These are phyloP conservation scores for Infundibulicybe gibba DNA, from an alignment of 768 basidiomycete genomes.

Conservation along the genomic window DNA sequence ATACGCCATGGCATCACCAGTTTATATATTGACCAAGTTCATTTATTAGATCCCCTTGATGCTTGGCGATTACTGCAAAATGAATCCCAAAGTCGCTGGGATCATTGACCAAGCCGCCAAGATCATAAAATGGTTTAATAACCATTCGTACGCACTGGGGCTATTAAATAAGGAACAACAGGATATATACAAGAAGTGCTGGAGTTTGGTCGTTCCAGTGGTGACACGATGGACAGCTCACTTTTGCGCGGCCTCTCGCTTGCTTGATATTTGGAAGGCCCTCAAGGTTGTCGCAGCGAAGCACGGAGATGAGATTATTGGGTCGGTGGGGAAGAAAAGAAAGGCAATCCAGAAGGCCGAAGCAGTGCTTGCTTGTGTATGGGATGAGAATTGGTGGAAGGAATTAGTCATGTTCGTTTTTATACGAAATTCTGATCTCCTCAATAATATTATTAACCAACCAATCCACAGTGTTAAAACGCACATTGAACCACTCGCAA, in stretches of 20 bases:
- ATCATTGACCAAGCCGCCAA: no score
- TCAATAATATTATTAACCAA: background rate
- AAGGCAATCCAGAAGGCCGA: constrained; percentile 14
- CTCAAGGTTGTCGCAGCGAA: constrained; percentile 8
- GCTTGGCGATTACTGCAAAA: no score
- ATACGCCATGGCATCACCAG: no score
- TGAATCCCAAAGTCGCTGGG: no score
- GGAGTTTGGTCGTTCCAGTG: constrained; percentile 23
- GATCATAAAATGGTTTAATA: constrained; percentile 28
- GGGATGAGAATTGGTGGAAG: constrained; percentile 17
- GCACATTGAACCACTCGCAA: constrained; percentile 30
- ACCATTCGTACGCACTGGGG: constrained; percentile 22
- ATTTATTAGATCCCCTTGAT: no score
- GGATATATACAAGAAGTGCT: constrained; percentile 4
- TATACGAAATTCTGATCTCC: background rate
- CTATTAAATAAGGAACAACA: constrained; percentile 21
- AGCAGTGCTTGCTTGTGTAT: constrained; percentile 13
- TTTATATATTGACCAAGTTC: no score
- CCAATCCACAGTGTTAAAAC: constrained; percentile 9
- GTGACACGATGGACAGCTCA: constrained; percentile 31
- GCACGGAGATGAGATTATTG: constrained; percentile 6
- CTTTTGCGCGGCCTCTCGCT: constrained; percentile 18
- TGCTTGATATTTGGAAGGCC: constrained; percentile 16
- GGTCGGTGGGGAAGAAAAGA: constrained; percentile 5
- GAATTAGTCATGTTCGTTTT: constrained; percentile 14